Evolutionary conservation across 2,329 filamentous ascomycete genomes (phyloP), one percentile per base, ranked within the genome.

Genomic region (Ascochyta clinopodiicola): DNA sequence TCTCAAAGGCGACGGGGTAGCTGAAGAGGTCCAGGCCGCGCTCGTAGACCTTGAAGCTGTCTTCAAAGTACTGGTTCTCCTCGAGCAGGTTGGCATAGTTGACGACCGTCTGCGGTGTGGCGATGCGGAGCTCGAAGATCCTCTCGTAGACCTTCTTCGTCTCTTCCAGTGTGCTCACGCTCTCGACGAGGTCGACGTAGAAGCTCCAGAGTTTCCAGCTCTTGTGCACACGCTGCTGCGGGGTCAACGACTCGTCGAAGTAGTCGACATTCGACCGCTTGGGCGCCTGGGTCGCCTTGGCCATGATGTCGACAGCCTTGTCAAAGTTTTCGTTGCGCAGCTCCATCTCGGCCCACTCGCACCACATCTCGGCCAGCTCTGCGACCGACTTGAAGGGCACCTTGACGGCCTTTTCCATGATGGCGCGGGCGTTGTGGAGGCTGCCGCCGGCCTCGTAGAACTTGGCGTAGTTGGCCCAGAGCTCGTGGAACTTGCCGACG

Each of bases 161-260:
- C 77, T 98, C 94, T 21, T 96, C 92, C 15, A 99, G 78, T 0
- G 90, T 91, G 58, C 90, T 89, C 29, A 97, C 93, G 74, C 92
- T 96, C 75, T 99, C 95, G 2, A 99, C 93, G 1, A 99, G 85
- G 74, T 99, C 95, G 36, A 99, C 93, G 68, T 99, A 99, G 80
- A 99, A 99, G 77, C 92, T 96, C 95, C 95, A 99, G 10, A 99
- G 79, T 75, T 98, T 99, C 95, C 95, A 99, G 73, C 92, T 96
- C 82, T 99, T 99, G 80, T 99, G 95, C 3, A 99, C 91, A 60
- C 96, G 86, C 79, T 98, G 95, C 74, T 99, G 95, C 4, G 95
- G 94, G 1, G 92, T 92, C 6, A 99, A 80, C 0, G 86, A 92
- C 73, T 99, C 96, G 73, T 99, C 95, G 70, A 98, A 99, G 74